A percentile compares a stretch with the other conserved stretches of the same genome.
Evolutionary conservation across 2,329 filamentous ascomycete species (phyloP).

Genomic region (Pseudogymnoascus sp.): DNA sequence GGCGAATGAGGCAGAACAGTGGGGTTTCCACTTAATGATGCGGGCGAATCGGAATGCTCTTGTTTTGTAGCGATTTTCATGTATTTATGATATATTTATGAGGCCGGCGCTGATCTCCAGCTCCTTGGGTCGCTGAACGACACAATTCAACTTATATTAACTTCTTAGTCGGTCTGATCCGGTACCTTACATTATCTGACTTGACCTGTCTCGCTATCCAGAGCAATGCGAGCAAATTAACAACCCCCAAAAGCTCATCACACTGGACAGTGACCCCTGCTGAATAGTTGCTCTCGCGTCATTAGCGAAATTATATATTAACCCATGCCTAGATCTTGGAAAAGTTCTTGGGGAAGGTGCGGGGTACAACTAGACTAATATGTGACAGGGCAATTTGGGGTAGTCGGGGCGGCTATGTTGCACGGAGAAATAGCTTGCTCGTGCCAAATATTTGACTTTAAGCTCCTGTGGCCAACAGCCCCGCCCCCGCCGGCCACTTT

Average conservation of each 20-base stretch:
- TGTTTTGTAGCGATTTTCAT: background rate
- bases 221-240: background rate
- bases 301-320: conserved; percentile 4
- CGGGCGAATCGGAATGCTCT: background rate
- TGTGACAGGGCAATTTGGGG: background rate
- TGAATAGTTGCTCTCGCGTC: background rate
- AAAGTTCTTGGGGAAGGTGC: background rate
- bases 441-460: conserved; percentile 3
- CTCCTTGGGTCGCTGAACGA: background rate
- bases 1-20: background rate
- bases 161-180: background rate
- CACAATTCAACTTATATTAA: conserved; percentile 4
- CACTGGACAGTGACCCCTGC: background rate
- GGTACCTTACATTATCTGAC: background rate
- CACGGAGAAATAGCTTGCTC: conserved; percentile 3
- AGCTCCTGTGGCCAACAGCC: background rate
- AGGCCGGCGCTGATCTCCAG: background rate
- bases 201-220: background rate
- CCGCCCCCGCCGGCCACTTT: background rate
- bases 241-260: background rate
- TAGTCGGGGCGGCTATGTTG: background rate
- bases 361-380: background rate
- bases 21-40: background rate
- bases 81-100: conserved; percentile 3
- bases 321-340: background rate